Percentiles rank a stretch among this genome's conserved stretches.
phyloP scores from a whole-genome alignment of 2,329 filamentous ascomycete genomes.

The Domatiomyces globalis region DNA sequence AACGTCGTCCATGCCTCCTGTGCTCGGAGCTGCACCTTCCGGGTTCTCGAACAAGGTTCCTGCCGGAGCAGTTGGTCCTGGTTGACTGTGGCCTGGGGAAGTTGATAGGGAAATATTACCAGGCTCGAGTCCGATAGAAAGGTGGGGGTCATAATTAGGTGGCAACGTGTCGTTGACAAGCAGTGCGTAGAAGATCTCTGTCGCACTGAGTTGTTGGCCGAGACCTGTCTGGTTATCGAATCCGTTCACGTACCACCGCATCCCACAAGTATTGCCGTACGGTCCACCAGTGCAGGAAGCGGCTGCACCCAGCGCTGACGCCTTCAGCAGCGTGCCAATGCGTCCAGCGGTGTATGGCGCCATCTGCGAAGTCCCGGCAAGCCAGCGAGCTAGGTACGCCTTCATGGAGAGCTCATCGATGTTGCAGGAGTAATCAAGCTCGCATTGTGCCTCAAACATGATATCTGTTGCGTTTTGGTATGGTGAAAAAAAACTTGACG shows the following conservation, averaged over 20 bases:
- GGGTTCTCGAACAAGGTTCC: conserved; percentile 11
- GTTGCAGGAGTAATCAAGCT: conserved; percentile 46
- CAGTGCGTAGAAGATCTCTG: conserved; percentile 38
- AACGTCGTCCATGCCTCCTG: not conserved
- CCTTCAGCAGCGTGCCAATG: conserved; percentile 44
- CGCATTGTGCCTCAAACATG: conserved; percentile 55
- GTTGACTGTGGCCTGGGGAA: conserved; percentile 5
- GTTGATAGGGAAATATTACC: conserved; percentile 1
- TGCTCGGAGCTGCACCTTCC: not conserved
- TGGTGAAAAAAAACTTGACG: conserved; percentile 36
- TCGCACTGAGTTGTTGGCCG: conserved; percentile 54
- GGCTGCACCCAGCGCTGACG: conserved; percentile 43
- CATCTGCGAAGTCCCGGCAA: conserved; percentile 45
- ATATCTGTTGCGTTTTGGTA: conserved; percentile 34
- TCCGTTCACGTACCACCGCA: conserved; percentile 43
- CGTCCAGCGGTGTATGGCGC: conserved; percentile 43
- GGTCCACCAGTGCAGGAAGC: conserved; percentile 47
- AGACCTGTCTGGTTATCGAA: conserved; percentile 50
- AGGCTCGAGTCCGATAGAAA: not conserved
- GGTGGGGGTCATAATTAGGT: conserved; percentile 2
- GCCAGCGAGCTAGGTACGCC: conserved; percentile 53
- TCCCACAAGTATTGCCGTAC: conserved; percentile 46
- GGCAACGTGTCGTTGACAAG: conserved; percentile 17
- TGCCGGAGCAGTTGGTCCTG: conserved; percentile 3
- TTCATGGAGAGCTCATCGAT: conserved; percentile 61